These are phyloP conservation scores for Citrus mangshanensis DNA, from an alignment of 345 rosid species.

Conservation along the genomic window DNA sequence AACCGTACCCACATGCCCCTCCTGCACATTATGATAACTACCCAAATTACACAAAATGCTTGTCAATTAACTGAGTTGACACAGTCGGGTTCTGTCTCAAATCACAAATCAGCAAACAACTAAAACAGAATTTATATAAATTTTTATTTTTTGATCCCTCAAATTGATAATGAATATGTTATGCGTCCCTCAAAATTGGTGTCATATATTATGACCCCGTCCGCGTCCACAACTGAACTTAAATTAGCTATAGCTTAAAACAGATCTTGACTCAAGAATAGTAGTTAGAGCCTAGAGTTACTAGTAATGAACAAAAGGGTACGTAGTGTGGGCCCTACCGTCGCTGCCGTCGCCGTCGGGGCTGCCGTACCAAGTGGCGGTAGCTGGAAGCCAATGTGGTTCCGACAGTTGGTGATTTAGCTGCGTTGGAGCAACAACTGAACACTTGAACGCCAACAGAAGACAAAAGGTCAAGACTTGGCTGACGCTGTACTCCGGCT, in stretches of 20 bases:
- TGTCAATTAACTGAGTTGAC: background rate
- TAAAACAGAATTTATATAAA: too few relatives aligned
- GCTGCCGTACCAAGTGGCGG: constrained; percentile 97
- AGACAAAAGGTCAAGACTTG: constrained; percentile 9
- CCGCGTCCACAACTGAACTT: background rate
- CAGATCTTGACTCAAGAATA: constrained; percentile 2
- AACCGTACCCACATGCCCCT: constrained; percentile 97
- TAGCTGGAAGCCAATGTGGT: constrained; percentile 75
- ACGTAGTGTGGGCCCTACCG: constrained; percentile 36
- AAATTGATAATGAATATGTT: background rate
- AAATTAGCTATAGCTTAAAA: background rate
- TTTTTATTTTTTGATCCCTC: background rate
- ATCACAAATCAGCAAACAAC: background rate
- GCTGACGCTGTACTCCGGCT: constrained; percentile 2
- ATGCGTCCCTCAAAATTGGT: background rate
- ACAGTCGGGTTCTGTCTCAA: background rate
- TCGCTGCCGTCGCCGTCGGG: constrained; percentile 97
- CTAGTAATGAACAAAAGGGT: background rate
- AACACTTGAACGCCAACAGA: constrained; percentile 15
- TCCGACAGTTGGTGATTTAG: constrained; percentile 23
- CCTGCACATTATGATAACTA: constrained; percentile 35
- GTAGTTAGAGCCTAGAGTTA: background rate
- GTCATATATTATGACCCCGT: background rate
- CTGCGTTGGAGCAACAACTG: constrained; percentile 23
- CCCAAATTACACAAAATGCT: background rate